Percentiles rank a stretch among this genome's conserved stretches.
phyloP scores from a whole-genome alignment of 805 yeast genomes.

The Candida stauntonica region DNA sequence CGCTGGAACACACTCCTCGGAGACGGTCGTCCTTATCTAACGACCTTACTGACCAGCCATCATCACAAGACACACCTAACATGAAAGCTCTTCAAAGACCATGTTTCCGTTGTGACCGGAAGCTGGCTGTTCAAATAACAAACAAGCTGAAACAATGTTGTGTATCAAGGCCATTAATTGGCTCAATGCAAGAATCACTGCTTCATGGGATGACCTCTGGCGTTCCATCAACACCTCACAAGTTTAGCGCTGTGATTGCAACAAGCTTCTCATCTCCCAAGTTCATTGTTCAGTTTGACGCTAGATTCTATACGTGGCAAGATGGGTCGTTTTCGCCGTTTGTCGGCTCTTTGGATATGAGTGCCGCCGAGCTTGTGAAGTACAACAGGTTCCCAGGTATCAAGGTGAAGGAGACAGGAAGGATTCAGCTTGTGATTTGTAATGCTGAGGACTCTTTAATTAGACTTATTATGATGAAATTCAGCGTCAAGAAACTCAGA shows the following conservation, averaged over 20 bases:
- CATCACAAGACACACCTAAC: too few species aligned
- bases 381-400: constrained; percentile 19
- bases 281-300: constrained; percentile 24
- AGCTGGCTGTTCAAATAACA: not conserved
- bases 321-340: constrained; percentile 27
- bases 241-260: constrained; percentile 27
- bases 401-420: constrained; percentile 25
- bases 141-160: not conserved
- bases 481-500: constrained; percentile 22
- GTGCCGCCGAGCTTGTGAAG: constrained; percentile 1
- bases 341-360: constrained; percentile 30
- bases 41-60: too few species aligned
- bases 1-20: not conserved
- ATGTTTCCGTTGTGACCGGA: constrained; percentile 10
- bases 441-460: constrained; percentile 28
- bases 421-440: constrained; percentile 28
- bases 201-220: constrained; percentile 23
- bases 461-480: constrained; percentile 25
- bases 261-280: constrained; percentile 1
- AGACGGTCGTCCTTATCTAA: constrained; percentile 1
- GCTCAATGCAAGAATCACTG: constrained; percentile 23
- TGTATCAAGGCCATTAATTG: constrained; percentile 10
- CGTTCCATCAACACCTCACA: constrained; percentile 17
- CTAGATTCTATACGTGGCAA: constrained; percentile 23
- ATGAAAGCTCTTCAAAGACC: not conserved